A percentile compares a stretch with the other conserved stretches of the same genome.
phyloP scores from a whole-genome alignment of 1,284 basidiomycete genomes.

The Fomitopsis palustris region DNA sequence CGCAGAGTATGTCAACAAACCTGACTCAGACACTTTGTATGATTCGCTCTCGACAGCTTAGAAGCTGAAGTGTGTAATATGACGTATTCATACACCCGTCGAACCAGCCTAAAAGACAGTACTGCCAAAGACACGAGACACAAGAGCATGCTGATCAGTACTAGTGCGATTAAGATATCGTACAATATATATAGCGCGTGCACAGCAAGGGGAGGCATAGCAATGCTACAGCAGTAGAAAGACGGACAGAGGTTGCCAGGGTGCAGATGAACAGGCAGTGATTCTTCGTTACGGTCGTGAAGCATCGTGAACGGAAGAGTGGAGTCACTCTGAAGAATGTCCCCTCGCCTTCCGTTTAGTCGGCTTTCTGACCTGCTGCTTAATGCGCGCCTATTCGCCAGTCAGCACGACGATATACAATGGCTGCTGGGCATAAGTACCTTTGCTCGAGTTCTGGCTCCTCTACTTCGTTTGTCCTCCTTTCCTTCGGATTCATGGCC shows the following conservation, averaged over 20 bases:
- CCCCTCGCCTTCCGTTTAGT: slow-evolving; percentile 17
- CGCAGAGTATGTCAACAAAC: too few species aligned
- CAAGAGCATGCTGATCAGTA: not conserved
- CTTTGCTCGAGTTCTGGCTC: slow-evolving; percentile 43
- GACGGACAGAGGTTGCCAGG: not conserved
- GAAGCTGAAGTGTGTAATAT: too few species aligned
- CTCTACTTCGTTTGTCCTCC: slow-evolving; percentile 33
- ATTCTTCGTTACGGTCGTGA: not conserved
- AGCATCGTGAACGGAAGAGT: not conserved
- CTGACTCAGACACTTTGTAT: too few species aligned
- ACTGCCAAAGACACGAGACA: not conserved
- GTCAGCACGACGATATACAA: not conserved
- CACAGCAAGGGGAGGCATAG: slow-evolving; percentile 18
- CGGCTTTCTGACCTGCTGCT: slow-evolving; percentile 16
- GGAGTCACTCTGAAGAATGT: slow-evolving; percentile 14
- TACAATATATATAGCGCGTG: not conserved
- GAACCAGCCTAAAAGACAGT: not conserved
- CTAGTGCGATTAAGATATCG: not conserved
- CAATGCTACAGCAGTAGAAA: slow-evolving; percentile 7
- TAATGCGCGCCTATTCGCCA: slow-evolving; percentile 2
- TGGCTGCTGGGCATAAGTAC: slow-evolving; percentile 19
- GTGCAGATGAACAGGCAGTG: not conserved
- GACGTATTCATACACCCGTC: too few species aligned
- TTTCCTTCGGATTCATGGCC: slow-evolving; percentile 28
- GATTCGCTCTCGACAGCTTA: too few species aligned